phyloP scores from a whole-genome alignment of 2,329 filamentous ascomycete species.

The Ramularia collo-cygni region DNA sequence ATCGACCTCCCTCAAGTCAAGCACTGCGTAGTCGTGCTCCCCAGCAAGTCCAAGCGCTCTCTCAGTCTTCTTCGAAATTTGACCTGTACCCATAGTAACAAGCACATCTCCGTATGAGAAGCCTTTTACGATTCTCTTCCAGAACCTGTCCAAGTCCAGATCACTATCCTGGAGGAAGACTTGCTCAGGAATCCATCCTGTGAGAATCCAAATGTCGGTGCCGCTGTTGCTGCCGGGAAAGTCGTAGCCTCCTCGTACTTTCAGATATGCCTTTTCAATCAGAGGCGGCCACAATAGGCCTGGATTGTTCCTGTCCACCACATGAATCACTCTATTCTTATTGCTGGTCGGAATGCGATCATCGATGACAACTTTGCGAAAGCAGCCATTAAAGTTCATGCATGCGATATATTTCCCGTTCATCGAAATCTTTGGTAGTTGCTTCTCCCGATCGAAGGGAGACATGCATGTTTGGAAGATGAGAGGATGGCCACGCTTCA shows the following conservation, averaged over 20 bases:
- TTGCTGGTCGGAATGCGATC: slow-evolving; percentile 76
- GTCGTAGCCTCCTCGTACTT: slow-evolving; percentile 91
- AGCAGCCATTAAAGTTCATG: slow-evolving; percentile 95
- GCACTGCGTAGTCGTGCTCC: slow-evolving; percentile 88
- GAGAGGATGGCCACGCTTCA: slow-evolving; percentile 63
- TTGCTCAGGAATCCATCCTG: slow-evolving; percentile 95
- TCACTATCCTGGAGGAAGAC: slow-evolving; percentile 85
- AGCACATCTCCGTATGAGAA: slow-evolving; percentile 76
- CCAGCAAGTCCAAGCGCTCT: slow-evolving; percentile 73
- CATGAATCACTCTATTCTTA: slow-evolving; percentile 70
- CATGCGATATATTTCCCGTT: slow-evolving; percentile 87
- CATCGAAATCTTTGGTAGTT: slow-evolving; percentile 57
- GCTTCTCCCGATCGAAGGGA: slow-evolving; percentile 59
- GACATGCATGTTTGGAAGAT: slow-evolving; percentile 66
- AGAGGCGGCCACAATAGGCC: slow-evolving; percentile 84
- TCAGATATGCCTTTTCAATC: slow-evolving; percentile 92
- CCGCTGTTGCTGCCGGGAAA: slow-evolving; percentile 97
- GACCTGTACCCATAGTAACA: slow-evolving; percentile 83
- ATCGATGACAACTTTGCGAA: slow-evolving; percentile 79
- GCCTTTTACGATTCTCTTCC: slow-evolving; percentile 67
- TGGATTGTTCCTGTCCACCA: slow-evolving; percentile 77
- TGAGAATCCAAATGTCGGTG: slow-evolving; percentile 86
- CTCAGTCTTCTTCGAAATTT: slow-evolving; percentile 70
- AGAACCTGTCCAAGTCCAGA: slow-evolving; percentile 66
- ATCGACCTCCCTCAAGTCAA: slow-evolving; percentile 64